A percentile compares a stretch with the other conserved stretches of the same genome.
phyloP scores from a whole-genome alignment of 345 rosid genomes.

The Excoecaria agallocha region DNA sequence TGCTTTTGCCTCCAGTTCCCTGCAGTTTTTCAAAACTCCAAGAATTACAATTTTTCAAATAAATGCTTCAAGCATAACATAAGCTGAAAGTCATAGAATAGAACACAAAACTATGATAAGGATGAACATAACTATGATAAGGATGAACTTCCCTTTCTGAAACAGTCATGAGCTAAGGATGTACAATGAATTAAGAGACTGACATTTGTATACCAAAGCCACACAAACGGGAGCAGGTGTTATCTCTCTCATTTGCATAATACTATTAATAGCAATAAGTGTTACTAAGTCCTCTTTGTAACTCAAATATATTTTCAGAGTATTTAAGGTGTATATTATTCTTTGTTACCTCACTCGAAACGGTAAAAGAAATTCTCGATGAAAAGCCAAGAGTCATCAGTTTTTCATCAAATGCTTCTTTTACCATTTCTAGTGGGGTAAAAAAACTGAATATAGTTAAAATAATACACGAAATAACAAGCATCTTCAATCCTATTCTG shows the following conservation, averaged over 20 bases:
- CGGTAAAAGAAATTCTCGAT: no score
- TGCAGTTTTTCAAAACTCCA: conserved; percentile 39
- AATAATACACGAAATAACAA: neutral
- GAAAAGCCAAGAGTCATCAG: neutral
- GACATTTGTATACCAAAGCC: neutral
- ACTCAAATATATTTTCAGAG: no score
- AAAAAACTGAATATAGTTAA: neutral
- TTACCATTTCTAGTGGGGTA: neutral
- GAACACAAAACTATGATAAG: neutral
- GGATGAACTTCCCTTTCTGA: neutral
- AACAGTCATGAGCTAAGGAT: neutral
- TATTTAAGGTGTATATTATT: no score
- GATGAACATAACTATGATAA: no score
- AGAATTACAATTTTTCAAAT: conserved; percentile 15
- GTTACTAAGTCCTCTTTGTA: no score
- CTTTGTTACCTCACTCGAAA: no score
- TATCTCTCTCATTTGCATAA: no score
- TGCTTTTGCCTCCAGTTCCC: conserved; percentile 99
- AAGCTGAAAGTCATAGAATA: neutral
- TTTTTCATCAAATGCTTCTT: neutral
- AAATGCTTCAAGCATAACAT: neutral
- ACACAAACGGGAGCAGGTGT: neutral
- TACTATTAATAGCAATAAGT: no score
- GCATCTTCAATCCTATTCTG: neutral
- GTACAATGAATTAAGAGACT: neutral